Evolutionary conservation across 306 rosid genomes (phyloP).

Genomic region (Dalbergia cochinchinensis): DNA sequence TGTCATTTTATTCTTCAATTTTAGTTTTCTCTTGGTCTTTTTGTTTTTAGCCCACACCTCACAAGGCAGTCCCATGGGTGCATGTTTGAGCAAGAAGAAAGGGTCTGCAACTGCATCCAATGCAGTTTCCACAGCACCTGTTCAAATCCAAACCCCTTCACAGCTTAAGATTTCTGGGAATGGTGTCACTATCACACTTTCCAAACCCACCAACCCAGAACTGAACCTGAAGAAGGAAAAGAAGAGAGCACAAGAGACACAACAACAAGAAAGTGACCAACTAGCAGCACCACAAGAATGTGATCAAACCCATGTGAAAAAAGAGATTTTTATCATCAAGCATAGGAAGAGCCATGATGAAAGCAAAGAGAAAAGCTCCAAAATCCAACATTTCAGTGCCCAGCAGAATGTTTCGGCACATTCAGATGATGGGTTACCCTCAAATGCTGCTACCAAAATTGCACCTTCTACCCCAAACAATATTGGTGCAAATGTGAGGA

Average conservation of each 20-base stretch:
- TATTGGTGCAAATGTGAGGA: slow-evolving; percentile 65
- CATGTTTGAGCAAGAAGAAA: slow-evolving; percentile 92
- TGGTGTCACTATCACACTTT: slow-evolving; percentile 16
- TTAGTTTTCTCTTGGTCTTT: neutral
- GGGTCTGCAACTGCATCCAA: slow-evolving; percentile 42
- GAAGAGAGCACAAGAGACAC: slow-evolving; percentile 41
- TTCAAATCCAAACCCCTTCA: neutral
- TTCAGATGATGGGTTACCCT: slow-evolving; percentile 24
- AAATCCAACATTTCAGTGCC: slow-evolving; percentile 42
- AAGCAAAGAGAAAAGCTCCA: slow-evolving; percentile 57
- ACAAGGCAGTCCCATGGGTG: slow-evolving; percentile 65
- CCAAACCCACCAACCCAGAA: slow-evolving; percentile 47
- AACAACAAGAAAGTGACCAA: slow-evolving; percentile 20
- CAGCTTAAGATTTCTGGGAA: slow-evolving; percentile 38
- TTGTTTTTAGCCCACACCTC: slow-evolving; percentile 2
- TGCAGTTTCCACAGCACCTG: slow-evolving; percentile 43
- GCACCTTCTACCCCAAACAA: slow-evolving; percentile 45
- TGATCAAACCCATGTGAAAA: slow-evolving; percentile 56
- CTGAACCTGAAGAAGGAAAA: slow-evolving; percentile 41
- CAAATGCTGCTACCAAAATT: slow-evolving; percentile 18
- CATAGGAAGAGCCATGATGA: slow-evolving; percentile 90
- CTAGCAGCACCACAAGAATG: slow-evolving; percentile 7
- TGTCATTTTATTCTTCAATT: slow-evolving; percentile 13
- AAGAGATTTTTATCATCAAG: slow-evolving; percentile 80
- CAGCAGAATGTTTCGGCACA: slow-evolving; percentile 34